Conservation (phyloP, 768 basidiomycete species). For the Dioszegia aurantiaca region DNA sequence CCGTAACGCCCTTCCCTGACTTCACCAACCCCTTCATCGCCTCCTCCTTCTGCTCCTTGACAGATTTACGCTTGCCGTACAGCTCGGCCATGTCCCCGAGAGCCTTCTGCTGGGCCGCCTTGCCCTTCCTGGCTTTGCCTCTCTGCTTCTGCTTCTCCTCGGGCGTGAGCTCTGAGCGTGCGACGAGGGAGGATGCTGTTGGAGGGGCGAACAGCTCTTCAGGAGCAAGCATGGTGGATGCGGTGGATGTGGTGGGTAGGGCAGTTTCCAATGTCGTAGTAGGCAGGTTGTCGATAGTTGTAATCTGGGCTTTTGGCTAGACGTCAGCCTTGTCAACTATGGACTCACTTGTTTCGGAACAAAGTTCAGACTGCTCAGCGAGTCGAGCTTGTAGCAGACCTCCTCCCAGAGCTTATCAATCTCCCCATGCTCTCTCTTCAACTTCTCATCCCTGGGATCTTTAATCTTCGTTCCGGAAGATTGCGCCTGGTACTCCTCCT, state of each 20-base stretch:
- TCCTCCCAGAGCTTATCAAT: constrained; percentile 78
- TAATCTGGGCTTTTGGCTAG: constrained; percentile 84
- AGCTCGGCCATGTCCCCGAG: constrained; percentile 69
- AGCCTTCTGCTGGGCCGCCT: constrained; percentile 67
- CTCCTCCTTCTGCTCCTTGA: constrained; percentile 79
- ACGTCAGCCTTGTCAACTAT: constrained; percentile 6
- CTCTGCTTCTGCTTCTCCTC: constrained; percentile 70
- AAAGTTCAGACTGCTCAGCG: constrained; percentile 90
- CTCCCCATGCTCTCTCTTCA: constrained; percentile 83
- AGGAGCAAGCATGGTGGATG: constrained; percentile 79
- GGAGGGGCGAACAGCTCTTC: constrained; percentile 75
- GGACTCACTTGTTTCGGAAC: constrained; percentile 80
- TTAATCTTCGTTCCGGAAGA: constrained; percentile 59
- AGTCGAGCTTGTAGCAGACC: constrained; percentile 83
- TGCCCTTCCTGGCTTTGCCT: constrained; percentile 52
- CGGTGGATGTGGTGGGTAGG: constrained; percentile 74
- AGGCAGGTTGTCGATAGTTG: constrained; percentile 75
- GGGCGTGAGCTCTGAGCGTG: constrained; percentile 78
- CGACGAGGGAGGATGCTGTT: constrained; percentile 58
- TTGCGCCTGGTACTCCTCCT: constrained; percentile 77
- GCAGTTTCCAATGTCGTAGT: constrained; percentile 84
- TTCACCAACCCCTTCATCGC: constrained; percentile 82
- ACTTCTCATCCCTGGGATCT: constrained; percentile 83
- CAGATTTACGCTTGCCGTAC: constrained; percentile 48
- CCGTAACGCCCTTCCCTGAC: constrained; percentile 56